Evolutionary conservation across 2,329 filamentous ascomycete genomes (phyloP).

Genomic region (Aaosphaeria pasadenensis): DNA sequence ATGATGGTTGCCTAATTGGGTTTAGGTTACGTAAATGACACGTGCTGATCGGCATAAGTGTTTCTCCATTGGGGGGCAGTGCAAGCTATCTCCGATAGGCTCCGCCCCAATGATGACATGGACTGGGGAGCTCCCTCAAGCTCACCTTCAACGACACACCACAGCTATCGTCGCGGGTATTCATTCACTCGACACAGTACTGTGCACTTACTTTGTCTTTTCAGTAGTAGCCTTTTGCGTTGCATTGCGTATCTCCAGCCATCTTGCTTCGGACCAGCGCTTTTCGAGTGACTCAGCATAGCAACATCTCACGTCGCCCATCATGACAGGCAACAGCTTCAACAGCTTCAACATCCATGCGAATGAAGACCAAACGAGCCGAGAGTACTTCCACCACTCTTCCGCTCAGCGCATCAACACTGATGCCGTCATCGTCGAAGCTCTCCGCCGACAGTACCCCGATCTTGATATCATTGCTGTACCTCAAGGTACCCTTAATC

Average conservation of each 20-base stretch:
- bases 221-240: neutral
- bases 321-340: conserved; percentile 23
- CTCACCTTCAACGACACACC: neutral
- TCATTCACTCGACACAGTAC: neutral
- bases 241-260: too few species aligned
- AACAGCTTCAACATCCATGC: conserved; percentile 15
- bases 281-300: neutral
- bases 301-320: neutral
- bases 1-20: too few species aligned
- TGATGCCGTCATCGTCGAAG: conserved; percentile 42
- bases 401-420: conserved; percentile 43
- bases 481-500: conserved; percentile 31
- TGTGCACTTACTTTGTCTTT: neutral
- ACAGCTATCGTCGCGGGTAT: too few species aligned
- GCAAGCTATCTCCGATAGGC: neutral
- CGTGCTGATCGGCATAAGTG: too few species aligned
- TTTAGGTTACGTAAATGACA: too few species aligned
- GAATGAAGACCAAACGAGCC: conserved; percentile 35
- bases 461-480: conserved; percentile 43
- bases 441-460: conserved; percentile 46
- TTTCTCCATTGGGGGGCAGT: too few species aligned
- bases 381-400: conserved; percentile 44
- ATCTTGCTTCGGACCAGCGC: neutral
- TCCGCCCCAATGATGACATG: conserved; percentile 9
- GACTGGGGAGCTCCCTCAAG: neutral